Evolutionary conservation across 2,329 filamentous ascomycete genomes (phyloP).

Genomic region (Colletotrichum noveboracense): DNA sequence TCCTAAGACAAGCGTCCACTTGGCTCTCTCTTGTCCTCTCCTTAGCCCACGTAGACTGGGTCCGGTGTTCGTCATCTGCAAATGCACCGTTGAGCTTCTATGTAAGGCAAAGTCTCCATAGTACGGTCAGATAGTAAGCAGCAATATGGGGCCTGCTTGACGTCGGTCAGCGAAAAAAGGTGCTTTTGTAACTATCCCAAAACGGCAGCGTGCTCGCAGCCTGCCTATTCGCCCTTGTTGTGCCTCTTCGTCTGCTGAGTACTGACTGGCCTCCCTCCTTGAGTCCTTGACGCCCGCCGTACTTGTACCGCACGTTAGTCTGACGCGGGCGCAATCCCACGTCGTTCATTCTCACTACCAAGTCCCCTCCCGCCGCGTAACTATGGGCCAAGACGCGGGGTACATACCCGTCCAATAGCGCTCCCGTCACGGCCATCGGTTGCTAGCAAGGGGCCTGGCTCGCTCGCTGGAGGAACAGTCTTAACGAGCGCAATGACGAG

Average conservation of each 20-base stretch:
- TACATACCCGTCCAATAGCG: slow-evolving; percentile 23
- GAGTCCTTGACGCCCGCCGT: not conserved
- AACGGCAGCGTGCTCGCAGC: not conserved
- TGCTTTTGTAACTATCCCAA: not conserved
- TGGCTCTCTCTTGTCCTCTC: not conserved
- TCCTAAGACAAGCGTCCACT: not conserved
- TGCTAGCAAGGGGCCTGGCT: not conserved
- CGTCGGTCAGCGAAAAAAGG: not conserved
- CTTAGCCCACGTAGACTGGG: not conserved
- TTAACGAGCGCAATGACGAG: not conserved
- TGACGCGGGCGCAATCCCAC: not conserved
- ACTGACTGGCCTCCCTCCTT: not conserved
- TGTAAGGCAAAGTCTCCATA: not conserved
- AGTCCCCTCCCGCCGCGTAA: not conserved
- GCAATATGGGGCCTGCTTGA: not conserved
- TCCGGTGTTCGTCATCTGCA: not conserved
- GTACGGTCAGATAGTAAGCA: not conserved
- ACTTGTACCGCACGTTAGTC: not conserved
- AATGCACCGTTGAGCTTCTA: not conserved
- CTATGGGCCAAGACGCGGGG: slow-evolving; percentile 13
- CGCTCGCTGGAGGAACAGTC: not conserved
- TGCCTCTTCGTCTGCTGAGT: not conserved
- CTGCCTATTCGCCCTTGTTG: not conserved
- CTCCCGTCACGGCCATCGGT: slow-evolving; percentile 4
- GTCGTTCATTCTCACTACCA: not conserved